These are phyloP conservation scores for Leccinum subtestaceum DNA, from an alignment of 768 basidiomycete genomes.

Conservation along the genomic window DNA sequence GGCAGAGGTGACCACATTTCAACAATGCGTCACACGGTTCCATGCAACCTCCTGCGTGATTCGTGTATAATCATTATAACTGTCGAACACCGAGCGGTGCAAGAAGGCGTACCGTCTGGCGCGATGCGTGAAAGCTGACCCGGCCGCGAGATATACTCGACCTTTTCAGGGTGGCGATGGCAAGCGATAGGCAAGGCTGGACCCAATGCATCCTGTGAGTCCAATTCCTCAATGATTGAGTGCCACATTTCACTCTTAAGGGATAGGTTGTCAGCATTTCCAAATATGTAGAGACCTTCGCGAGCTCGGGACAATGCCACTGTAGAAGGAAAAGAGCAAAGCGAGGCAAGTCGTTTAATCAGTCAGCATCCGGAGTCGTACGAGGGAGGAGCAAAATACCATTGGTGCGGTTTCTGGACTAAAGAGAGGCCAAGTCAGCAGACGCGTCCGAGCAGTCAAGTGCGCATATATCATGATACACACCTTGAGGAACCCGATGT, in stretches of 20 bases:
- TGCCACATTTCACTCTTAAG: conserved; percentile 56
- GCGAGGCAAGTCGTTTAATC: background rate
- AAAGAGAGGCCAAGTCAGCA: background rate
- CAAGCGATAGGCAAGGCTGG: conserved; percentile 56
- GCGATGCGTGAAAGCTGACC: conserved; percentile 49
- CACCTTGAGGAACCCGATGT: conserved; percentile 73
- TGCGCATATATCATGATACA: conserved; percentile 21
- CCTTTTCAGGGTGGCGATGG: conserved; percentile 47
- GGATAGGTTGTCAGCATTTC: conserved; percentile 57
- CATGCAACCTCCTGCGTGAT: conserved; percentile 56
- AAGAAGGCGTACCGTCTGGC: conserved; percentile 46
- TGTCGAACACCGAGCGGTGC: background rate
- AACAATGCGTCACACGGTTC: conserved; percentile 51
- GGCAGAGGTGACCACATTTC: conserved; percentile 63
- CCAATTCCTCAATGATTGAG: conserved; percentile 55
- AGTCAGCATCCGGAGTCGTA: background rate
- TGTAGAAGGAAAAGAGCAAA: conserved; percentile 11
- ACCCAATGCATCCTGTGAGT: conserved; percentile 45
- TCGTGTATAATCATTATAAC: background rate
- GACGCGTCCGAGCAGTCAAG: background rate
- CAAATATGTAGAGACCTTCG: conserved; percentile 71
- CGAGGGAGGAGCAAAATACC: conserved; percentile 30
- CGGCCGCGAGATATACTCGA: conserved; percentile 45
- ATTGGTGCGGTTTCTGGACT: conserved; percentile 59
- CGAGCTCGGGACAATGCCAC: conserved; percentile 74